phyloP scores from a whole-genome alignment of 352 stramenopile species.

The Phytophthora sp. region DNA sequence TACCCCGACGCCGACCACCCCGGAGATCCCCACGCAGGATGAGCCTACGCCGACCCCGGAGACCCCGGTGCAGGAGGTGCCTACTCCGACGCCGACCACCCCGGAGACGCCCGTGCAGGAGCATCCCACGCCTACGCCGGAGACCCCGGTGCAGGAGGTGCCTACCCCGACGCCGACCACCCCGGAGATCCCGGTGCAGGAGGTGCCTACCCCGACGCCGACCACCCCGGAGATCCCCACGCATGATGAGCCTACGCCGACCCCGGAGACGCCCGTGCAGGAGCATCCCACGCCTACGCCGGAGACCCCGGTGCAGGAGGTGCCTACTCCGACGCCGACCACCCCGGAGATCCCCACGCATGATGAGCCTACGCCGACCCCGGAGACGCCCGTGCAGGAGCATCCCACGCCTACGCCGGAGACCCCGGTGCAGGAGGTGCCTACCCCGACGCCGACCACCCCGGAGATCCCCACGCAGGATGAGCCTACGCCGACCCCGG shows the following conservation, averaged over 20 bases:
- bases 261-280: neutral
- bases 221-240: neutral
- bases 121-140: neutral
- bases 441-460: neutral
- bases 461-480: neutral
- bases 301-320: slow-evolving; percentile 7
- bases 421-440: neutral
- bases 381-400: neutral
- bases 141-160: neutral
- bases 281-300: neutral
- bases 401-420: neutral
- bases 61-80: neutral
- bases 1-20: neutral
- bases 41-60: neutral
- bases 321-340: neutral
- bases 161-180: neutral
- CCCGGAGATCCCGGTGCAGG: neutral
- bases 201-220: neutral
- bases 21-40: neutral
- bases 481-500: neutral
- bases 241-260: neutral
- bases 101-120: neutral
- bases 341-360: neutral
- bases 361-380: neutral
- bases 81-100: neutral